Evolutionary conservation across 2,329 filamentous ascomycete species (phyloP).

Genomic region (Trichophyton schoenleinii): DNA sequence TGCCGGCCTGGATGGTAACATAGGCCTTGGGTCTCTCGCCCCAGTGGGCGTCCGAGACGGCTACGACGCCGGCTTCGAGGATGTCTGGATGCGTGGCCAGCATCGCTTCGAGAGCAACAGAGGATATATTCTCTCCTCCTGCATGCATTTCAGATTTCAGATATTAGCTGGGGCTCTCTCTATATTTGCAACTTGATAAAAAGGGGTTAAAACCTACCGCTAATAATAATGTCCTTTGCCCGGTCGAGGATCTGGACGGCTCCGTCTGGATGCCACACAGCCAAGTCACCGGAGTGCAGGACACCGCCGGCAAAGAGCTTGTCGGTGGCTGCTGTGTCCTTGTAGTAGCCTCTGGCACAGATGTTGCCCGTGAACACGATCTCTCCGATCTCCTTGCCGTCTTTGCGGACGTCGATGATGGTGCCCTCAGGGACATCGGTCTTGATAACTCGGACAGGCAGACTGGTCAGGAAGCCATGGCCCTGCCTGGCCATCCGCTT

Average conservation of each 20-base stretch:
- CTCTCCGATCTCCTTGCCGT: slow-evolving; percentile 68
- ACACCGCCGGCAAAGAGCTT: slow-evolving; percentile 82
- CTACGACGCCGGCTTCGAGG: slow-evolving; percentile 82
- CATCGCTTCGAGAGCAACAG: slow-evolving; percentile 81
- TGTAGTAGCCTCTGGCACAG: slow-evolving; percentile 82
- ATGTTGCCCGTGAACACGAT: slow-evolving; percentile 87
- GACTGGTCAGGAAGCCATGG: slow-evolving; percentile 73
- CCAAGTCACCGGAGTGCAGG: slow-evolving; percentile 79
- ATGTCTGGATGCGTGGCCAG: slow-evolving; percentile 77
- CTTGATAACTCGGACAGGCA: slow-evolving; percentile 73
- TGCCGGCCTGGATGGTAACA: slow-evolving; percentile 64
- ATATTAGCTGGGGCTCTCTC: neutral
- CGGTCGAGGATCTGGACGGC: slow-evolving; percentile 85
- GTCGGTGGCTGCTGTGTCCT: slow-evolving; percentile 70
- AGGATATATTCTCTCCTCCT: slow-evolving; percentile 96
- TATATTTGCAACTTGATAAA: no score
- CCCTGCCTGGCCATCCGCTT: slow-evolving; percentile 86
- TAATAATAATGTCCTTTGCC: slow-evolving; percentile 97
- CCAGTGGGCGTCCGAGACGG: slow-evolving; percentile 79
- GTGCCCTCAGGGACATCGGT: slow-evolving; percentile 55
- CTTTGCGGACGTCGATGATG: slow-evolving; percentile 53
- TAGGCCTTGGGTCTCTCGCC: slow-evolving; percentile 94
- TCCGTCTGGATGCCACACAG: slow-evolving; percentile 85
- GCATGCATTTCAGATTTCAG: neutral
- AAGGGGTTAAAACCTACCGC: slow-evolving; percentile 42